Conservation (phyloP, 2,329 filamentous ascomycete genomes). For the Nothomitra cinnamomea region DNA sequence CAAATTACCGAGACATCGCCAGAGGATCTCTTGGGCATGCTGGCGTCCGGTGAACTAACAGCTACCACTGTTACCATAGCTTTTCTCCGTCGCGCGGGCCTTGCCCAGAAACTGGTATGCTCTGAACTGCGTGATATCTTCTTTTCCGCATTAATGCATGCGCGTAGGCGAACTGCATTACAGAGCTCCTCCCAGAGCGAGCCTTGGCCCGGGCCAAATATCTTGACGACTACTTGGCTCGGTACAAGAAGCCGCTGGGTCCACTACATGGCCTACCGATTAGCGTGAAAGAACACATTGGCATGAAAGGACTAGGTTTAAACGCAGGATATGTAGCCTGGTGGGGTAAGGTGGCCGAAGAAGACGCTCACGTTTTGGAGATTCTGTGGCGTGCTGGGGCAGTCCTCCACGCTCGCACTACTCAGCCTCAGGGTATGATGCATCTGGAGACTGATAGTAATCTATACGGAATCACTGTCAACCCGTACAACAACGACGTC, state of each 20-base stretch:
- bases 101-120: conserved; percentile 32
- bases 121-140: background rate
- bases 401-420: conserved; percentile 35
- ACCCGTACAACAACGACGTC: conserved; percentile 34
- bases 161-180: conserved; percentile 27
- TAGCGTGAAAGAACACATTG: conserved; percentile 34
- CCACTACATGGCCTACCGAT: conserved; percentile 22
- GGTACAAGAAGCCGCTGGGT: conserved; percentile 18
- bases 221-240: conserved; percentile 19
- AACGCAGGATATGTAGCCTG: conserved; percentile 34
- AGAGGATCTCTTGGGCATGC: conserved; percentile 23
- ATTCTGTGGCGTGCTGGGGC: conserved; percentile 30
- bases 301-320: conserved; percentile 29
- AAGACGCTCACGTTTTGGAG: conserved; percentile 32
- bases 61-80: conserved; percentile 31
- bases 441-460: conserved; percentile 8
- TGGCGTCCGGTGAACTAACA: conserved; percentile 28
- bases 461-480: conserved; percentile 29
- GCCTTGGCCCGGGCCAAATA: conserved; percentile 18
- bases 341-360: conserved; percentile 26
- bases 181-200: conserved; percentile 23
- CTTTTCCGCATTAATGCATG: background rate
- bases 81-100: conserved; percentile 35
- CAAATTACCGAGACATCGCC: conserved; percentile 32
- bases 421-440: conserved; percentile 34